These are phyloP conservation scores for Colletotrichum sp. DNA, from an alignment of 2,329 filamentous ascomycete species.

Conservation along the genomic window DNA sequence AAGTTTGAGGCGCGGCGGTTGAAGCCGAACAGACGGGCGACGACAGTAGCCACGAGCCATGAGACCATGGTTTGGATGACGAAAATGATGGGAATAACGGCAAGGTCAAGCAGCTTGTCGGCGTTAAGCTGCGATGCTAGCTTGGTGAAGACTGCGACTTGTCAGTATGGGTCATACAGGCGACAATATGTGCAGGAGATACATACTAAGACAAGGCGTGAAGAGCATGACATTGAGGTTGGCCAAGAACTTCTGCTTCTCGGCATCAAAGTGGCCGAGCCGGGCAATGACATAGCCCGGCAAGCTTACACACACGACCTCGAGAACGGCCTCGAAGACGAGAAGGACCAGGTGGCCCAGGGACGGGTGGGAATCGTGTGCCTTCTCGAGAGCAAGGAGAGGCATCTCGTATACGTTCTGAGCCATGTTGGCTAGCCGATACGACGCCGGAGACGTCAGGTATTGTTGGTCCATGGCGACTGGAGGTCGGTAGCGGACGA, in stretches of 20 bases:
- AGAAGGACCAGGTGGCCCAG: slow-evolving; percentile 76
- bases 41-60: slow-evolving; percentile 73
- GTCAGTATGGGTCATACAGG: slow-evolving; percentile 22
- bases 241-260: slow-evolving; percentile 94
- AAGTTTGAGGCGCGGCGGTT: slow-evolving; percentile 90
- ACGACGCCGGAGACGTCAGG: slow-evolving; percentile 49
- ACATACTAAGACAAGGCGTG: slow-evolving; percentile 91
- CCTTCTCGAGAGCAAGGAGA: slow-evolving; percentile 42
- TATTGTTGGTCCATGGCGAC: slow-evolving; percentile 27
- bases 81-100: slow-evolving; percentile 96
- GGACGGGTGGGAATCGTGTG: slow-evolving; percentile 65
- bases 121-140: slow-evolving; percentile 92
- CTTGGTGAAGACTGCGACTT: slow-evolving; percentile 84
- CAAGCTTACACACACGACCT: slow-evolving; percentile 93
- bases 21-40: slow-evolving; percentile 81
- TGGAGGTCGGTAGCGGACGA: background rate
- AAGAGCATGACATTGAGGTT: slow-evolving; percentile 97
- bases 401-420: slow-evolving; percentile 46
- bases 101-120: slow-evolving; percentile 87
- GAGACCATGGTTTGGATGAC: slow-evolving; percentile 86
- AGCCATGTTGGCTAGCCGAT: slow-evolving; percentile 44
- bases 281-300: slow-evolving; percentile 93
- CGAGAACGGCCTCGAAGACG: slow-evolving; percentile 93
- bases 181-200: background rate
- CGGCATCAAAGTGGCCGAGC: slow-evolving; percentile 91